These are phyloP conservation scores for Monascus ruber DNA, from an alignment of 2,329 filamentous ascomycete genomes.

Conservation along the genomic window DNA sequence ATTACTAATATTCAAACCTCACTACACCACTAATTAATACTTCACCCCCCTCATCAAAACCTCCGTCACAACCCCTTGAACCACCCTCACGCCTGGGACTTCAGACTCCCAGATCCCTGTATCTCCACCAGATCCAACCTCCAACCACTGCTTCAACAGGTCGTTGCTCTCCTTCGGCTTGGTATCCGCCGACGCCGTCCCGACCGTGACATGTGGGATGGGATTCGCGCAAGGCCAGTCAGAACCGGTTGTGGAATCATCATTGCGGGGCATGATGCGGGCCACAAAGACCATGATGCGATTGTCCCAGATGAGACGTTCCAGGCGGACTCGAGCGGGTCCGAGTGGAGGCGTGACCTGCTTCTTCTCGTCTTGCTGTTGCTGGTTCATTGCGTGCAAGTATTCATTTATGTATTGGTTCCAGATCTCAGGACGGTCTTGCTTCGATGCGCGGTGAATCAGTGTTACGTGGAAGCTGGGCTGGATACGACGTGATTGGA, in stretches of 20 bases:
- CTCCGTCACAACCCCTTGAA: slow-evolving; percentile 43
- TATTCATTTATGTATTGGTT: slow-evolving; percentile 56
- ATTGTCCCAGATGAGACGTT: slow-evolving; percentile 67
- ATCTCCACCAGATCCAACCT: slow-evolving; percentile 40
- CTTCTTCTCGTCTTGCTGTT: slow-evolving; percentile 13
- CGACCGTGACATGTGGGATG: slow-evolving; percentile 79
- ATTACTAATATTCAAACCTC: too few relatives aligned
- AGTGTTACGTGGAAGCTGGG: slow-evolving; percentile 86
- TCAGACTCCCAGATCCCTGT: slow-evolving; percentile 45
- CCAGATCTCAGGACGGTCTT: slow-evolving; percentile 61
- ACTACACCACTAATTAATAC: background rate
- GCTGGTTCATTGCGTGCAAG: slow-evolving; percentile 17
- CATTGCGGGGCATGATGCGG: slow-evolving; percentile 41
- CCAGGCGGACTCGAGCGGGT: slow-evolving; percentile 40
- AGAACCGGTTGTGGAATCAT: slow-evolving; percentile 26
- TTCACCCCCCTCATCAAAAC: slow-evolving; percentile 33
- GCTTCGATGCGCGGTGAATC: slow-evolving; percentile 61
- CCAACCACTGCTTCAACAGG: slow-evolving; percentile 63
- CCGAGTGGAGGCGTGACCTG: slow-evolving; percentile 22
- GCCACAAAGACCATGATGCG: slow-evolving; percentile 87
- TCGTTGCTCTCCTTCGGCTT: slow-evolving; percentile 95
- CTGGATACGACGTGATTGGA: slow-evolving; percentile 64
- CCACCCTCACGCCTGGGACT: slow-evolving; percentile 43
- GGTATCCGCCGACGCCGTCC: slow-evolving; percentile 60
- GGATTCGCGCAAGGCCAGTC: slow-evolving; percentile 62